Evolutionary conservation across 176 grass and related monocot species (phyloP).

Genomic region (Thalia dealbata): DNA sequence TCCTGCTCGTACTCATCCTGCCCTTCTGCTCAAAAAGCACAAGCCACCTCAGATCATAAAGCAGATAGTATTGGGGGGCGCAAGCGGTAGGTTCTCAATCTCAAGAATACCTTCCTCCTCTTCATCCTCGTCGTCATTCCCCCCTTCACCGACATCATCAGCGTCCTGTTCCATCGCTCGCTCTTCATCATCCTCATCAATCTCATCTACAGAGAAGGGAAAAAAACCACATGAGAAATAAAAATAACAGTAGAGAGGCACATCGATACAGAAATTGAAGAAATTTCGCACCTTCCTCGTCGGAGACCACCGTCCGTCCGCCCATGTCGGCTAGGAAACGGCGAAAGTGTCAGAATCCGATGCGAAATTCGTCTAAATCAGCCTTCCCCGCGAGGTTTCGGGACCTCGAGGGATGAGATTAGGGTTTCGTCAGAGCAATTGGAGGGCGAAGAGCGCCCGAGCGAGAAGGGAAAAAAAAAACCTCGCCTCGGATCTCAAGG

Average conservation of each 20-base stretch:
- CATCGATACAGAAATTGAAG: not conserved
- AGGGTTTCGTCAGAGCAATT: not conserved
- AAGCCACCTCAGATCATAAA: not conserved
- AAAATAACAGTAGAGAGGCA: not conserved
- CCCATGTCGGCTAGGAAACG: constrained; percentile 29
- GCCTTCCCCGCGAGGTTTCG: not conserved
- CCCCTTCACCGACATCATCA: constrained; percentile 36
- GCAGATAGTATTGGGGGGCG: not conserved
- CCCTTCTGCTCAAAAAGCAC: constrained; percentile 38
- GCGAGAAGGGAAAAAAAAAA: not conserved
- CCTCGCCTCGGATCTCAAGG: not conserved
- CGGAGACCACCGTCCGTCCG: constrained; percentile 54
- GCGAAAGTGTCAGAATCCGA: not conserved
- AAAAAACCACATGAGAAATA: constrained; percentile 7
- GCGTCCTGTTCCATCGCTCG: constrained; percentile 30
- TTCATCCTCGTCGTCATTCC: constrained; percentile 67
- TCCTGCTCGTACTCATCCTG: constrained; percentile 96
- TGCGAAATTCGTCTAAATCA: not conserved
- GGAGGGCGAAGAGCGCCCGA: not conserved
- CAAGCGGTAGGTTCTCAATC: not conserved
- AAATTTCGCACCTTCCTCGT: constrained; percentile 57
- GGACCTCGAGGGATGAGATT: not conserved
- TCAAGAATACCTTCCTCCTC: constrained; percentile 25
- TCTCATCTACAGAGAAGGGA: constrained; percentile 36
- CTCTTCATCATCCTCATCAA: constrained; percentile 56